Conservation (phyloP, 208 protist genomes). For the Tritrichomonas musculus region DNA sequence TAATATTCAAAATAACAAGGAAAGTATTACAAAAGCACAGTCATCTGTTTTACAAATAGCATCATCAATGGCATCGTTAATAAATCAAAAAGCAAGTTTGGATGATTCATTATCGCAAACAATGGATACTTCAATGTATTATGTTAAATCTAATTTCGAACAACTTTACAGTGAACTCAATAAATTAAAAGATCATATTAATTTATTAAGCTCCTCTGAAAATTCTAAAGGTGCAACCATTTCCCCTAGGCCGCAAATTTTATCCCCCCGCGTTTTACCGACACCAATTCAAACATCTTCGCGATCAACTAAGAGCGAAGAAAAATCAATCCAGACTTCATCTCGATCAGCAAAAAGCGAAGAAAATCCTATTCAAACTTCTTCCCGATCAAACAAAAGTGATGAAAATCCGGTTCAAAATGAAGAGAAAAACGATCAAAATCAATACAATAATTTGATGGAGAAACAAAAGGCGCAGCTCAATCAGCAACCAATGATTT, state of each 20-base stretch:
- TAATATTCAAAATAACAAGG: neutral
- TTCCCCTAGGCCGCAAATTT: neutral
- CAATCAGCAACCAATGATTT: too few species aligned
- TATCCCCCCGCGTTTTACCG: neutral
- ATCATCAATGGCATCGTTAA: neutral
- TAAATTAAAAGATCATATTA: neutral
- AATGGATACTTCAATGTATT: neutral
- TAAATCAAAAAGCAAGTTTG: neutral
- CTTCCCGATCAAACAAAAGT: too few species aligned
- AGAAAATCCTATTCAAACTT: too few species aligned
- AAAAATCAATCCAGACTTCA: too few species aligned
- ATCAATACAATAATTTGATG: too few species aligned
- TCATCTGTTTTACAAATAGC: neutral
- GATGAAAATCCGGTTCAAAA: too few species aligned
- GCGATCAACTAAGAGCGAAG: too few species aligned
- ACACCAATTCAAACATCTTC: too few species aligned
- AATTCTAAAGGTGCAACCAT: too few species aligned
- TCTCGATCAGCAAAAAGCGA: too few species aligned
- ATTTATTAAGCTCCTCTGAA: neutral
- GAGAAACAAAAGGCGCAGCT: too few species aligned
- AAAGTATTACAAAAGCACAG: neutral
- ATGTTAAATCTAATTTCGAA: neutral
- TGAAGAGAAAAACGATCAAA: too few species aligned
- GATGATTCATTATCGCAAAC: neutral
- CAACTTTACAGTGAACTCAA: neutral